Percentiles rank a stretch among this genome's conserved stretches.
phyloP scores from a whole-genome alignment of 208 protist genomes.

The Wallacemonas rigidus region DNA sequence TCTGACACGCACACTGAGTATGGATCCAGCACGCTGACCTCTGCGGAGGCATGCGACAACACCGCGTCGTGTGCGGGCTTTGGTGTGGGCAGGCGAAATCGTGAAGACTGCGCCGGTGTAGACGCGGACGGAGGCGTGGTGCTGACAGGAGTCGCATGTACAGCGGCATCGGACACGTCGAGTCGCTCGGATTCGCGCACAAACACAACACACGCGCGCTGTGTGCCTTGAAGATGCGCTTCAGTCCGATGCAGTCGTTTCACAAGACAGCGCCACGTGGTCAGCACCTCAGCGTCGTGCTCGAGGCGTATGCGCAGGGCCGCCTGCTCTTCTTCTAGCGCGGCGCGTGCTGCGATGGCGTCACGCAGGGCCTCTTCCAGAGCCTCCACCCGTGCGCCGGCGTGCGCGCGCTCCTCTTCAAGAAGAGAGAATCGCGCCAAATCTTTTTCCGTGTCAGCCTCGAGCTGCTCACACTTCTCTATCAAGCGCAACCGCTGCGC shows the following conservation, averaged over 20 bases:
- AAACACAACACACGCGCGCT: conserved; percentile 22
- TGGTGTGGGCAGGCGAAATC: not conserved
- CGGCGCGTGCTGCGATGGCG: conserved; percentile 1
- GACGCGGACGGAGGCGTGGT: not conserved
- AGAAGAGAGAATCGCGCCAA: conserved; percentile 17
- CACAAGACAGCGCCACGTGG: conserved; percentile 26
- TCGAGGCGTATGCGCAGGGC: conserved; percentile 12
- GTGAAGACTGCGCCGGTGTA: not conserved
- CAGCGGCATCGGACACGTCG: not conserved
- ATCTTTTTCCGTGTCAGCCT: conserved; percentile 1
- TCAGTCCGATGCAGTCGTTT: conserved; percentile 33
- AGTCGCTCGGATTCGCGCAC: conserved; percentile 3
- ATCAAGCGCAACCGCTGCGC: conserved; percentile 39
- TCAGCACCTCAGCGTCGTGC: conserved; percentile 20
- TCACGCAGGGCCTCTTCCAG: conserved; percentile 17
- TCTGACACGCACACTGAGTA: not conserved
- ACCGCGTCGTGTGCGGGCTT: not conserved
- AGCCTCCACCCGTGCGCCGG: conserved; percentile 19
- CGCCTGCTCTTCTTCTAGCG: not conserved
- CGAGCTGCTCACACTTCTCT: conserved; percentile 26
- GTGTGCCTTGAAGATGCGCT: conserved; percentile 32
- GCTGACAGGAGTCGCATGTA: not conserved
- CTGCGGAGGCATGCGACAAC: not conserved
- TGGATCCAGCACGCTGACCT: conserved; percentile 1
- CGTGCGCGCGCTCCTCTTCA: conserved; percentile 2